Base-by-base conservation (phyloP, 495 filamentous ascomycete species). In the Trichoderma gamsii region DNA sequence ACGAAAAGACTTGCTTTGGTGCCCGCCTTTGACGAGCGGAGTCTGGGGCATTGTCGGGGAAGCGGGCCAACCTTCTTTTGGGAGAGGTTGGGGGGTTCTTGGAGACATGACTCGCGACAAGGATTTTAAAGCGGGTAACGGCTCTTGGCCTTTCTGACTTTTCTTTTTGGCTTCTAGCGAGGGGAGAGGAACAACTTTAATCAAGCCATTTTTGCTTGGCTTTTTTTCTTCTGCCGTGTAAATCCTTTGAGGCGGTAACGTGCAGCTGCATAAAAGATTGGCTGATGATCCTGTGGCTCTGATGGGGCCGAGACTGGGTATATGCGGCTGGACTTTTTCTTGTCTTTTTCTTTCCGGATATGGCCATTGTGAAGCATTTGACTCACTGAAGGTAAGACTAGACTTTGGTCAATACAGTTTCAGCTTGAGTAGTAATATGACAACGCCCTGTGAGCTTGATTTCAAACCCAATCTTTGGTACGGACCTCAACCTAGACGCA, bases 81-180 rank as follows among this genome's bases (percentile, higher is more conserved):
- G 29, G 29, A 29, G 29, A 29, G 29, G 29, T 29, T 29, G 29
- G 23, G 56, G 4, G 23, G 11, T 29, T 61, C n/a, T 13, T 29
- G 12, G 12, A 5, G 16, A 32, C 56, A 61, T 61, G 56, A 61
- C 56, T 61, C 56, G 56, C 27, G 56, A 21, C 13, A 23, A 27
- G 23, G 56, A 25, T 25, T 61, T 59, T 46, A 16, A 16, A 56
- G 51, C n/a, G 51, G 56, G 11, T 25, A 29, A 15, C 5, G 56
- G 27, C 25, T 15, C 13, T 15, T 49, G 44, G 44, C 15, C 15
- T 49, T 49, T 49, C 13, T 61, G 7, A 11, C 8, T 32, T 61
- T 29, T 61, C 25, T 61, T 61, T 61, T 61, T 61, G 56, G 15
- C 23, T 61, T 61, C 56, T 61, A 61, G 56, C 56, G 16, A 61